A percentile compares a stretch with the other conserved stretches of the same genome.
phyloP scores from a whole-genome alignment of 208 protist species.

The Leishmania amazonensis region DNA sequence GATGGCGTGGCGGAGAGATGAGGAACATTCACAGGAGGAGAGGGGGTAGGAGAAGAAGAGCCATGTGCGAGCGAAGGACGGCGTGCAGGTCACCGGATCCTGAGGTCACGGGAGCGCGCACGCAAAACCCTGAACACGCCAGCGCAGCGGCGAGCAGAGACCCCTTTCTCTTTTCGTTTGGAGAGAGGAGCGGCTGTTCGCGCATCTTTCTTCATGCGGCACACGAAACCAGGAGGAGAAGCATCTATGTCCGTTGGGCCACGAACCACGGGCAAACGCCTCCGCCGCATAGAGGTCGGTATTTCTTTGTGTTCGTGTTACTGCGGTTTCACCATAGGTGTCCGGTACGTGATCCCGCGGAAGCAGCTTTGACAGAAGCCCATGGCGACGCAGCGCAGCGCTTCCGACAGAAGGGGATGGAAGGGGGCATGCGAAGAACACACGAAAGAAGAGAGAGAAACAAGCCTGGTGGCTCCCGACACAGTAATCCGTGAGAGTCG shows the following conservation, averaged over 20 bases:
- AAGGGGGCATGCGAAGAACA: too few relatives aligned
- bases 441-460: too few relatives aligned
- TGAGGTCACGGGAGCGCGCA: not conserved
- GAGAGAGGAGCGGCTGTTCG: not conserved
- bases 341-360: not conserved
- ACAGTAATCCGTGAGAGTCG: too few relatives aligned
- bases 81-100: not conserved
- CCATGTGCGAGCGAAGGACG: too few relatives aligned
- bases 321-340: not conserved
- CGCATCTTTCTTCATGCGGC: not conserved
- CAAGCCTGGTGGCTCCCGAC: too few relatives aligned
- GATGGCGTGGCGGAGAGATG: not conserved
- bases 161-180: not conserved
- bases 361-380: not conserved
- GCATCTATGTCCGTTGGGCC: not conserved
- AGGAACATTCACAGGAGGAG: not conserved
- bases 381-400: too few relatives aligned
- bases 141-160: not conserved
- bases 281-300: too few relatives aligned
- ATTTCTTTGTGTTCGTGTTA: not conserved
- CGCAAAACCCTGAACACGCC: not conserved
- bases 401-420: too few relatives aligned
- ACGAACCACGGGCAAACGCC: not conserved
- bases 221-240: not conserved
- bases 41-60: not conserved